Evolutionary conservation across 768 basidiomycete genomes (phyloP).

Genomic region (Scleroderma bovista): DNA sequence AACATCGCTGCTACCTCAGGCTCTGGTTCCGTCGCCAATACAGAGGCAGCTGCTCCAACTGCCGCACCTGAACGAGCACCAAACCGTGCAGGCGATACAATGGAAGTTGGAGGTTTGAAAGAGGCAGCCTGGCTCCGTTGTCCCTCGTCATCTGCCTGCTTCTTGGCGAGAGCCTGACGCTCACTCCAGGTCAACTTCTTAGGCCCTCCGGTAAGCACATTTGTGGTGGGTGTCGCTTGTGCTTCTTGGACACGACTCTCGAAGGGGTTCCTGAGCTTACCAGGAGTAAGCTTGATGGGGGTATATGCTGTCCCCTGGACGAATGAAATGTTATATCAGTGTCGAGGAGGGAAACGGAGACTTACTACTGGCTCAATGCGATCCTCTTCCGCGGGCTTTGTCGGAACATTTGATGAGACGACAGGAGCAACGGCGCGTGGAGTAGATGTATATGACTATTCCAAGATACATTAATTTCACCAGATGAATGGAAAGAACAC

Average conservation of each 20-base stretch:
- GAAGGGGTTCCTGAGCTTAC: slow-evolving; percentile 81
- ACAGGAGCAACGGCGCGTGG: slow-evolving; percentile 31
- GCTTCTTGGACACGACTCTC: slow-evolving; percentile 42
- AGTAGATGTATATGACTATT: slow-evolving; percentile 19
- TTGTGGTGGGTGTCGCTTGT: slow-evolving; percentile 21
- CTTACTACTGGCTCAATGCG: slow-evolving; percentile 71
- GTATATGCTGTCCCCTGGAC: slow-evolving; percentile 75
- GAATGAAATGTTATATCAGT: not conserved
- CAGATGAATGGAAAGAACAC: slow-evolving; percentile 11
- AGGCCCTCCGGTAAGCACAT: slow-evolving; percentile 27
- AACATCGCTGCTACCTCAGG: slow-evolving; percentile 25
- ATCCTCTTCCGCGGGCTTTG: slow-evolving; percentile 74
- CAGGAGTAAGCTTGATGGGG: slow-evolving; percentile 83
- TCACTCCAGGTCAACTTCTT: slow-evolving; percentile 95
- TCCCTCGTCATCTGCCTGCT: slow-evolving; percentile 77
- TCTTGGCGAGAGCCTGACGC: slow-evolving; percentile 86
- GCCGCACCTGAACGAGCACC: slow-evolving; percentile 23
- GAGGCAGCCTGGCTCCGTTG: slow-evolving; percentile 54
- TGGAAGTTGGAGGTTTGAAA: slow-evolving; percentile 33
- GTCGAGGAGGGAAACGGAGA: not conserved
- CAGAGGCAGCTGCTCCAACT: slow-evolving; percentile 25
- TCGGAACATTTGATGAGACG: slow-evolving; percentile 43
- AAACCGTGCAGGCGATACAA: slow-evolving; percentile 36
- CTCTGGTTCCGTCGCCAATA: slow-evolving; percentile 20
- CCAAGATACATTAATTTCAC: not conserved